Conservation (phyloP, 495 filamentous ascomycete species). For the Aspergillus conjunctus region DNA sequence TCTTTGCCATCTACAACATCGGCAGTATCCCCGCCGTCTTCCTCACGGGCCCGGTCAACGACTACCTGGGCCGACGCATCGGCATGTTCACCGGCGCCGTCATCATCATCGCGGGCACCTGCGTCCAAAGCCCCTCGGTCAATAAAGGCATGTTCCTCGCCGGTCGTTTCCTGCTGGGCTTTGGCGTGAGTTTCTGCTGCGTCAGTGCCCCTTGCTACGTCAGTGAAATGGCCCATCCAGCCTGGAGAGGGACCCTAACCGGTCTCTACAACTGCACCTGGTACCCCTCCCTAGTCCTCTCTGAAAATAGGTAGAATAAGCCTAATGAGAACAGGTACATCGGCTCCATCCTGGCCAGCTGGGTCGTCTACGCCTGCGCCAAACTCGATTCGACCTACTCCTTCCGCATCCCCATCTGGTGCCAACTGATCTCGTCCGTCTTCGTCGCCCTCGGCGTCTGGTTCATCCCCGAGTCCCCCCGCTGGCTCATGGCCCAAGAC, state of each 20-base stretch:
- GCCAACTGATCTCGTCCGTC: constrained; percentile 58
- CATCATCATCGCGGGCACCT: constrained; percentile 60
- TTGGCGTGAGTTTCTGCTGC: constrained; percentile 66
- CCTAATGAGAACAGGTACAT: constrained; percentile 35
- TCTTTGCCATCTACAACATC: constrained; percentile 62
- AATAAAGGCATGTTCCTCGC: constrained; percentile 60
- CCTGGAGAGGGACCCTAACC: constrained; percentile 65
- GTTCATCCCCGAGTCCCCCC: constrained; percentile 35
- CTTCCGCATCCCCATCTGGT: constrained; percentile 57
- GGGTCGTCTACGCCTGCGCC: constrained; percentile 34
- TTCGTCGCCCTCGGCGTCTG: constrained; percentile 36
- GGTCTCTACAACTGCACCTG: constrained; percentile 42
- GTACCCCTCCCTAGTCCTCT: neutral
- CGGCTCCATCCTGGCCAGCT: constrained; percentile 48
- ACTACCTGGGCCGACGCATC: constrained; percentile 54
- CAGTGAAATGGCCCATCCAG: constrained; percentile 71
- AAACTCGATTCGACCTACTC: neutral
- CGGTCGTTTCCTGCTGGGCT: constrained; percentile 74
- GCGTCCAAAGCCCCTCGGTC: constrained; percentile 49
- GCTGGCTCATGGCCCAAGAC: constrained; percentile 51
- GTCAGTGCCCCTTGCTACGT: constrained; percentile 72
- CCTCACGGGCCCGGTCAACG: constrained; percentile 27
- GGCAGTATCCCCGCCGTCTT: constrained; percentile 28
- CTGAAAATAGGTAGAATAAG: too few species aligned
- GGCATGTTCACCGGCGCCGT: constrained; percentile 64